A percentile compares a stretch with the other conserved stretches of the same genome.
phyloP scores from a whole-genome alignment of 176 grass and related monocot species.

The Calamus simplicifolius region DNA sequence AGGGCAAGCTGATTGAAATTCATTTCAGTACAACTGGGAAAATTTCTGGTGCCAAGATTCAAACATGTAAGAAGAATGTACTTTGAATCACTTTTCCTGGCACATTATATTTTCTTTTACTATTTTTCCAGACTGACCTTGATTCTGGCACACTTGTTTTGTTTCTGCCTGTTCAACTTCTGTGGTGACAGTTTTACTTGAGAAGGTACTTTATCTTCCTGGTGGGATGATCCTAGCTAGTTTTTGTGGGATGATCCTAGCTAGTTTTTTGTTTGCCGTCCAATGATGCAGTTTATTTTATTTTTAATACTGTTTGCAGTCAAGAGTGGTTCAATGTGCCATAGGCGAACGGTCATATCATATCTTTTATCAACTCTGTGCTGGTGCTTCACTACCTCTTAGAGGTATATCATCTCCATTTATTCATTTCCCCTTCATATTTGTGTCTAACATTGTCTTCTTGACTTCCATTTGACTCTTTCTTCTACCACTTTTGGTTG shows the following conservation, averaged over 20 bases:
- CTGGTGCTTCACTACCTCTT: slow-evolving; percentile 54
- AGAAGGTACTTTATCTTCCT: slow-evolving; percentile 67
- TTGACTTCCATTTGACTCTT: background rate
- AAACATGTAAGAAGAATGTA: slow-evolving; percentile 60
- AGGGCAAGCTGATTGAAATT: slow-evolving; percentile 98
- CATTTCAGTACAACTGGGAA: slow-evolving; percentile 92
- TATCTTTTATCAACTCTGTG: slow-evolving; percentile 98
- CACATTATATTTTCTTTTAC: too few species aligned
- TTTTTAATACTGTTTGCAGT: slow-evolving; percentile 41
- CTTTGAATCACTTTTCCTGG: too few species aligned
- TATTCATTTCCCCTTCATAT: background rate
- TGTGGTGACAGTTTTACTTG: slow-evolving; percentile 77
- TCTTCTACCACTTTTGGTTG: background rate
- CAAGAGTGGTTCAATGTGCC: slow-evolving; percentile 92
- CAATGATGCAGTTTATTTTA: slow-evolving; percentile 15
- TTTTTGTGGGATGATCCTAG: slow-evolving; percentile 3
- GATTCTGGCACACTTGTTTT: slow-evolving; percentile 7
- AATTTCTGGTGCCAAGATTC: slow-evolving; percentile 91
- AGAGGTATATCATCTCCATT: slow-evolving; percentile 48
- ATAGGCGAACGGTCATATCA: slow-evolving; percentile 87
- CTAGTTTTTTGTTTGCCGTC: slow-evolving; percentile 3
- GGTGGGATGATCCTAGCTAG: slow-evolving; percentile 6
- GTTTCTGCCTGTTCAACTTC: slow-evolving; percentile 20
- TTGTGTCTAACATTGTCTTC: too few species aligned
- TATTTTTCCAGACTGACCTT: slow-evolving; percentile 8